Percentiles rank a stretch among this genome's conserved stretches.
Evolutionary conservation across 805 yeast species (phyloP).

Genomic region (Candida manassasensis): DNA sequence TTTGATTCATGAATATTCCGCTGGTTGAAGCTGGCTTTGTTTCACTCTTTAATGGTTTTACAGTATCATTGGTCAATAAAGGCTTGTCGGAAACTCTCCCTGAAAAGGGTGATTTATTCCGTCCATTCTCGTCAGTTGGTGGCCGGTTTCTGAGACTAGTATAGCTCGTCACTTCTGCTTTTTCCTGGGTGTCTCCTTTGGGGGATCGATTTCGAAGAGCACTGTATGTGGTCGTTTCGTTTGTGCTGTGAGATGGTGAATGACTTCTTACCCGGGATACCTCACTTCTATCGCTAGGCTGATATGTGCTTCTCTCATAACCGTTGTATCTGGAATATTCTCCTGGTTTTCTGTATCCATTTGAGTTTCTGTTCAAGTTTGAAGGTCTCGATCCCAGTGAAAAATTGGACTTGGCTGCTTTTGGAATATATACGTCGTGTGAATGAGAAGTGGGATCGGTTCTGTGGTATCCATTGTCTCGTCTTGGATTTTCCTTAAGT

Average conservation of each 20-base stretch:
- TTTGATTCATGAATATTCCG: conserved; percentile 11
- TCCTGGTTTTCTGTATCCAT: not conserved
- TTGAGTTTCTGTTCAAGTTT: not conserved
- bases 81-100: conserved; percentile 1
- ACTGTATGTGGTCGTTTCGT: not conserved
- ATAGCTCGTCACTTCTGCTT: not conserved
- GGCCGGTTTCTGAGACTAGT: conserved; percentile 6
- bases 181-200: not conserved
- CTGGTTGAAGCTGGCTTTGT: not conserved
- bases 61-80: not conserved
- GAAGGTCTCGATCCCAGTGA: not conserved
- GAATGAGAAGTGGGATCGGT: not conserved
- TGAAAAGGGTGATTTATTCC: not conserved
- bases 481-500: conserved; percentile 23
- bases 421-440: conserved; percentile 8
- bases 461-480: conserved; percentile 1
- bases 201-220: conserved; percentile 9
- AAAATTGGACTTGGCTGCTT: not conserved
- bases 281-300: not conserved
- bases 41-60: not conserved
- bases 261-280: conserved; percentile 4
- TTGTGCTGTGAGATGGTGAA: conserved; percentile 6
- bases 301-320: not conserved
- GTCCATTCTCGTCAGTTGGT: not conserved
- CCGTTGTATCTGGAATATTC: not conserved